These are phyloP conservation scores for Colletotrichum noveboracense DNA, from an alignment of 2,329 filamentous ascomycete species.

Conservation along the genomic window DNA sequence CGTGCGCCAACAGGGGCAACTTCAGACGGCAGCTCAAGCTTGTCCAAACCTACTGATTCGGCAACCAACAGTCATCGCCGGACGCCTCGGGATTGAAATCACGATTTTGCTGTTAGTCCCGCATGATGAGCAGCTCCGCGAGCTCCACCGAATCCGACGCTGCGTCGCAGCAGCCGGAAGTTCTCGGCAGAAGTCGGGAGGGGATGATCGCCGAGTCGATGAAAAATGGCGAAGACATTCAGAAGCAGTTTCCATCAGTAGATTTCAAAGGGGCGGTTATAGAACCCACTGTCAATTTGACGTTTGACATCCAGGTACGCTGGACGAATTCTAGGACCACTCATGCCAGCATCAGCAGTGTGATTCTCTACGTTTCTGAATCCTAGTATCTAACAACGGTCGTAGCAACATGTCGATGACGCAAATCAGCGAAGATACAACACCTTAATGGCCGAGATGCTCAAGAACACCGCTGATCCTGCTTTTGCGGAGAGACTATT, in stretches of 20 bases:
- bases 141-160: not conserved
- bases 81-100: not conserved
- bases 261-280: conserved; percentile 6
- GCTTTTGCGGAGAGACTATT: conserved; percentile 3
- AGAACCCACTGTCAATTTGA: conserved; percentile 4
- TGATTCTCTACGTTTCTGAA: not conserved
- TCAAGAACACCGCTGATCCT: not conserved
- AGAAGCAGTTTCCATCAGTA: not conserved
- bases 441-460: conserved; percentile 14
- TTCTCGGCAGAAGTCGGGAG: conserved; percentile 6
- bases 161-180: not conserved
- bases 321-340: not conserved
- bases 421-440: conserved; percentile 15
- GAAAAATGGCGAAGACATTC: conserved; percentile 2
- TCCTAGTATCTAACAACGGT: not conserved
- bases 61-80: not conserved
- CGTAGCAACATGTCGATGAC: conserved; percentile 8
- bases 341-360: not conserved
- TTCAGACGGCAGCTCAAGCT: not conserved
- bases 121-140: not conserved
- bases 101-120: no score
- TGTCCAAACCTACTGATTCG: not conserved
- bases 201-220: conserved; percentile 8
- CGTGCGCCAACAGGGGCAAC: not conserved
- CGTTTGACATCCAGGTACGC: conserved; percentile 12